Evolutionary conservation across 2,329 filamentous ascomycete genomes (phyloP).

Genomic region (Aureobasidium musti): DNA sequence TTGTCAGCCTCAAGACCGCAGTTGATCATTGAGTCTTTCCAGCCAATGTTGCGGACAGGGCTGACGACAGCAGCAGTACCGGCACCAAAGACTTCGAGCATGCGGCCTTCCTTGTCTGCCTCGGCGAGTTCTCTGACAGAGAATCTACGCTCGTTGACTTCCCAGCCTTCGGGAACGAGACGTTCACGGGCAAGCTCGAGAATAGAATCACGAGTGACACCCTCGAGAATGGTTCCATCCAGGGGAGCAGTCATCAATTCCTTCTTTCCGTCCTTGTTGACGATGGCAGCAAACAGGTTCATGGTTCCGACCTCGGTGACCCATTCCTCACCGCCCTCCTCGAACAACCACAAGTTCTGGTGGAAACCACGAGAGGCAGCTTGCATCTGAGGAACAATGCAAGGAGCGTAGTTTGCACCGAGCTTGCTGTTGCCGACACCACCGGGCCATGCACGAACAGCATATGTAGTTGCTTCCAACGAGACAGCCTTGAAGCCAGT

Average conservation of each 20-base stretch:
- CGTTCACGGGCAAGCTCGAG: slow-evolving; percentile 82
- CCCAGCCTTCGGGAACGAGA: slow-evolving; percentile 83
- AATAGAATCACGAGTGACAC: slow-evolving; percentile 90
- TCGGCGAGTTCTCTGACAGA: slow-evolving; percentile 84
- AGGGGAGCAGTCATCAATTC: slow-evolving; percentile 94
- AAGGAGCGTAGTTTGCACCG: slow-evolving; percentile 98
- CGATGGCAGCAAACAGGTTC: slow-evolving; percentile 91
- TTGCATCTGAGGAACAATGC: slow-evolving; percentile 93
- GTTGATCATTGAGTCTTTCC: slow-evolving; percentile 76
- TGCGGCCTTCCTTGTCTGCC: slow-evolving; percentile 77
- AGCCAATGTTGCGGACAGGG: slow-evolving; percentile 85
- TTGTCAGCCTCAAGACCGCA: slow-evolving; percentile 79
- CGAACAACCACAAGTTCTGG: slow-evolving; percentile 98
- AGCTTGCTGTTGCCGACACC: slow-evolving; percentile 98
- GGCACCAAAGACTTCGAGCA: slow-evolving; percentile 90
- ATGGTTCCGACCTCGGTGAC: slow-evolving; percentile 98
- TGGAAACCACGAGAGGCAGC: slow-evolving; percentile 91
- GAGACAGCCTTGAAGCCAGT: slow-evolving; percentile 98
- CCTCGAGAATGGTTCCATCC: slow-evolving; percentile 94
- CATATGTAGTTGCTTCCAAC: slow-evolving; percentile 93
- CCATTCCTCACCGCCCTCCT: slow-evolving; percentile 70
- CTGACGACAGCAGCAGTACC: slow-evolving; percentile 94
- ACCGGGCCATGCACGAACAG: slow-evolving; percentile 95
- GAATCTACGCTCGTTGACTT: slow-evolving; percentile 83
- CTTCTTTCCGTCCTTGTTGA: slow-evolving; percentile 82